Evolutionary conservation across 2,329 filamentous ascomycete genomes (phyloP).

Genomic region (Fusarium cicatricum): DNA sequence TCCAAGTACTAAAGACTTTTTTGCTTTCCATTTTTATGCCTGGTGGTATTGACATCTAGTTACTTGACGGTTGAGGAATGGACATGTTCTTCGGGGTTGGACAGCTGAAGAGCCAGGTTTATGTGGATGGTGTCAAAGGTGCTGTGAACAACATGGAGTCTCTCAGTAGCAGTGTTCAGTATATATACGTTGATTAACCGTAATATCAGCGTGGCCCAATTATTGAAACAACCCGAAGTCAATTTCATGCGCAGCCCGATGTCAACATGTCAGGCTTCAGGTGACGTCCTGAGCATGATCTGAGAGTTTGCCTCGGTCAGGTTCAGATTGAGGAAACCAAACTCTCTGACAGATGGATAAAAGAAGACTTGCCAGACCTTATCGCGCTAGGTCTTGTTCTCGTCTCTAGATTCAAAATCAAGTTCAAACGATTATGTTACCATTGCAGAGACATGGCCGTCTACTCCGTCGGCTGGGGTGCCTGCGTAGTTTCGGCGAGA

Average conservation of each 20-base stretch:
- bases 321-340: background rate
- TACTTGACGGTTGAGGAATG: too few relatives aligned
- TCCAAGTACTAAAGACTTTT: too few relatives aligned
- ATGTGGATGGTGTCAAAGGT: background rate
- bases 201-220: background rate
- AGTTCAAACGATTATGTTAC: background rate
- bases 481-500: background rate
- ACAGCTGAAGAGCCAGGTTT: background rate
- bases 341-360: background rate
- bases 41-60: too few relatives aligned
- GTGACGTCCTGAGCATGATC: background rate
- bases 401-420: too few relatives aligned
- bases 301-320: background rate
- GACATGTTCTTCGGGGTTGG: too few relatives aligned
- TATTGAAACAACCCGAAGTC: background rate
- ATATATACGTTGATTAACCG: background rate
- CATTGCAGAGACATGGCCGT: background rate
- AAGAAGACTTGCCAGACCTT: background rate
- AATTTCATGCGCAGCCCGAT: background rate
- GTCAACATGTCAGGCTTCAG: background rate
- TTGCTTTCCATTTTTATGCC: too few relatives aligned
- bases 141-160: background rate
- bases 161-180: background rate
- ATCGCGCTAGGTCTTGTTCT: background rate
- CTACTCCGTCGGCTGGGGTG: background rate